A percentile compares a stretch with the other conserved stretches of the same genome.
Evolutionary conservation across 345 rosid genomes (phyloP).

Genomic region (Eucalyptus sideroxylon): DNA sequence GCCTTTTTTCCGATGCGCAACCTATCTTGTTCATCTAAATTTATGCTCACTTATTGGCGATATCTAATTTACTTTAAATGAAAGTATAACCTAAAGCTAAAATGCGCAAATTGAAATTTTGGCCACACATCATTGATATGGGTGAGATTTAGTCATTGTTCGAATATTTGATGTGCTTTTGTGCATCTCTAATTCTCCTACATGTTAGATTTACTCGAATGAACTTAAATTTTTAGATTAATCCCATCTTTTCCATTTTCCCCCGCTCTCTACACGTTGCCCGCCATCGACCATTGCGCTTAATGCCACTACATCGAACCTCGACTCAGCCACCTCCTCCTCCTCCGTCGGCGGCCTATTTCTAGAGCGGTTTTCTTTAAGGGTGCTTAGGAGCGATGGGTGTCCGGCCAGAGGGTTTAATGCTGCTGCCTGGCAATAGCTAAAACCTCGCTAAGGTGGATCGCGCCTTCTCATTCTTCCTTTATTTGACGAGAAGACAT

Average conservation of each 20-base stretch:
- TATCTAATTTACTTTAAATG: no score
- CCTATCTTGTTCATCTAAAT: neutral
- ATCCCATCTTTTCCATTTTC: neutral
- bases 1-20: rapidly evolving
- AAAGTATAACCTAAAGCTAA: neutral
- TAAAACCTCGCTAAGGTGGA: neutral
- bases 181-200: neutral
- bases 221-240: neutral
- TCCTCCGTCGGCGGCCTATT: neutral
- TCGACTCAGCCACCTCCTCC: neutral
- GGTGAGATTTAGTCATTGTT: neutral
- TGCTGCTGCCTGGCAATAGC: neutral
- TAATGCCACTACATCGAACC: neutral
- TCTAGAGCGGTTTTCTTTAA: neutral
- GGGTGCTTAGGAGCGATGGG: neutral
- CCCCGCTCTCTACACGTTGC: neutral
- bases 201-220: neutral
- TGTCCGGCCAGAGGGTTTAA: neutral
- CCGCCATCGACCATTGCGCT: neutral
- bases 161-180: neutral
- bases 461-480: neutral
- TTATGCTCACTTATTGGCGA: neutral
- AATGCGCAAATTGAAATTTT: neutral
- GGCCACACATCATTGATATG: neutral
- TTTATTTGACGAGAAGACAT: neutral